phyloP scores from a whole-genome alignment of 2,329 filamentous ascomycete species.

The Hawksworthiomyces lignivorus region DNA sequence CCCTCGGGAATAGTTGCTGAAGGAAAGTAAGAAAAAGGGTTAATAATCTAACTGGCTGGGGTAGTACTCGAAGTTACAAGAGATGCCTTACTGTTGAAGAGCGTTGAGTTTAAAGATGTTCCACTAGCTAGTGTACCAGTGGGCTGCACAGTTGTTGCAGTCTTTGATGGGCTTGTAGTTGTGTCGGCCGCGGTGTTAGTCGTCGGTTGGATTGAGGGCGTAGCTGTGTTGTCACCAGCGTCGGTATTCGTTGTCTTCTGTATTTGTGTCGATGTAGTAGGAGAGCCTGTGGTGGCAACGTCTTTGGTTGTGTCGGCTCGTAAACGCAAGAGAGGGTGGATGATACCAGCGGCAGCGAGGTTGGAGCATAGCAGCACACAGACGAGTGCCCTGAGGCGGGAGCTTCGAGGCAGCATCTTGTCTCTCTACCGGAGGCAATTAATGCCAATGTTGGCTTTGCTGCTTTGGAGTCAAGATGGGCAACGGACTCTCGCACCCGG shows the following conservation, averaged over 20 bases:
- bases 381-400: slow-evolving; percentile 10
- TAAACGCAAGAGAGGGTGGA: slow-evolving; percentile 9
- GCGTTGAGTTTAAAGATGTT: slow-evolving; percentile 14
- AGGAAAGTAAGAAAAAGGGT: not conserved
- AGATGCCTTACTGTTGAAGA: slow-evolving; percentile 19
- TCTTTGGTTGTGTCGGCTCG: slow-evolving; percentile 8
- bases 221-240: not conserved
- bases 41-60: too few species aligned
- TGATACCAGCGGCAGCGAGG: slow-evolving; percentile 12
- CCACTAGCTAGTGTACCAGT: slow-evolving; percentile 3
- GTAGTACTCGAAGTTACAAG: too few species aligned
- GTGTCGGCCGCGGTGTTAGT: not conserved
- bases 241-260: not conserved
- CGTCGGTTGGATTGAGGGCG: not conserved
- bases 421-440: too few species aligned
- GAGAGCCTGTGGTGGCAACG: not conserved
- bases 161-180: not conserved
- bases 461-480: too few species aligned
- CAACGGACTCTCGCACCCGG: too few species aligned
- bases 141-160: slow-evolving; percentile 1
- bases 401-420: slow-evolving; percentile 11
- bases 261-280: not conserved
- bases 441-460: too few species aligned
- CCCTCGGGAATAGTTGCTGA: slow-evolving; percentile 40
- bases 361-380: slow-evolving; percentile 14